Conservation (phyloP, 495 filamentous ascomycete genomes). For the Penicillium psychrofluorescens region DNA sequence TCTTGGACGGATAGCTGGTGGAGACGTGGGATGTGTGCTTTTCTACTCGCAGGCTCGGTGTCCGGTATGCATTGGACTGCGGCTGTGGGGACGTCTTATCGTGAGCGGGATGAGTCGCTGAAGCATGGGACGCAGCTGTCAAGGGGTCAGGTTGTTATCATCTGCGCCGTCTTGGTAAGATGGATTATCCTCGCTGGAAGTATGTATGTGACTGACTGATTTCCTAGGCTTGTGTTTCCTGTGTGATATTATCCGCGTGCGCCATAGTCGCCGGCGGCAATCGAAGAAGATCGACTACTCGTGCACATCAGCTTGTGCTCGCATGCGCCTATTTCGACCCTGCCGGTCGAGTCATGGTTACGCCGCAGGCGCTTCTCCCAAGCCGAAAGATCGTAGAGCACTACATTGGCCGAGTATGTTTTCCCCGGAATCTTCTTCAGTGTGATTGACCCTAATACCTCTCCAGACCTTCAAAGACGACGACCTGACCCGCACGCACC, state of each 20-base stretch:
- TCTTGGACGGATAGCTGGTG: slow-evolving; percentile 74
- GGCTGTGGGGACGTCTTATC: slow-evolving; percentile 61
- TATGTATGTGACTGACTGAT: slow-evolving; percentile 7
- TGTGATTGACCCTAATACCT: background rate
- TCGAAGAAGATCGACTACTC: slow-evolving; percentile 47
- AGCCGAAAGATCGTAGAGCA: slow-evolving; percentile 71
- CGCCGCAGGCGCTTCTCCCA: slow-evolving; percentile 72
- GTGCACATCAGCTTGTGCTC: slow-evolving; percentile 72
- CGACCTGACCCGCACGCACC: slow-evolving; percentile 66
- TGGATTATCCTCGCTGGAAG: background rate
- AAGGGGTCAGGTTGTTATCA: slow-evolving; percentile 52
- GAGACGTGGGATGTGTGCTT: slow-evolving; percentile 60
- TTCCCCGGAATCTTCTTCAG: too few species aligned
- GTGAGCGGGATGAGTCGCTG: slow-evolving; percentile 24
- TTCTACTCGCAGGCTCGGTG: slow-evolving; percentile 63
- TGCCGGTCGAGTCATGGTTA: slow-evolving; percentile 70
- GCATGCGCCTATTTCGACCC: slow-evolving; percentile 70
- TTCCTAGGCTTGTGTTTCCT: slow-evolving; percentile 49
- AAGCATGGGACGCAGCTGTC: slow-evolving; percentile 30
- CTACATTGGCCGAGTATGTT: slow-evolving; percentile 58
- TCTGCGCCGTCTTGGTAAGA: slow-evolving; percentile 59
- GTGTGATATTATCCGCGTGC: slow-evolving; percentile 48
- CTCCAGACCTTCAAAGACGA: slow-evolving; percentile 60
- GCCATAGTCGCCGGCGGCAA: slow-evolving; percentile 50
- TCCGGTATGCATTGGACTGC: slow-evolving; percentile 89